Base-by-base conservation (phyloP, 2,329 filamentous ascomycete species). In the Cladophialophora chaetospira region DNA sequence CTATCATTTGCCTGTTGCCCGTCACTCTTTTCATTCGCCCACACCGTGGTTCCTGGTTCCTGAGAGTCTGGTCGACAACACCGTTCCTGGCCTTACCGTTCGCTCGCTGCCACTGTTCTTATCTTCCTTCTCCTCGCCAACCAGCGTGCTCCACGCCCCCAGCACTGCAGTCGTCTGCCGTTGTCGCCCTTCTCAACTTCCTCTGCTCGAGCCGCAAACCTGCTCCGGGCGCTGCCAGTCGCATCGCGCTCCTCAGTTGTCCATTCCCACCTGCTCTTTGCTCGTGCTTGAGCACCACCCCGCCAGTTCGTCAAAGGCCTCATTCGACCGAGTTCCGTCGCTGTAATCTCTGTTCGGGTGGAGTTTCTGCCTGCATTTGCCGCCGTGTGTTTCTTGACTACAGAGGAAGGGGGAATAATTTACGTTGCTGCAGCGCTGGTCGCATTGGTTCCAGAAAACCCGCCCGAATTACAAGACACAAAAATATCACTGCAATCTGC, bases 11-110 rank as follows among this genome's bases (percentile, higher is more conserved):
- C 36, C 43, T 3, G 48, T 47, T 33, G 33, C 29, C 58, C 9
- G 23, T 44, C 50, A 35, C 31, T 43, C 45, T 35, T 46, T 45
- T 50, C 55, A 61, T 58, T 61, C 51, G 59, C 33, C 42, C 58
- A 46, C 35, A 38, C 29, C 25, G 25, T 25, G 23, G 59, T 61
- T 53, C 55, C 55, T 58, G 55, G 59, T 61, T 61, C 59, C 59
- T 58, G 55, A 49, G 36, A 47, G 46, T 48, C 47, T 49, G 42
- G 26, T 38, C 21, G 48, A 31, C 36, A 58, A 53, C 44, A 48
- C 17, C 49, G 25, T 23, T 38, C 26, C 52, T 56, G 45, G 53
- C 55, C 47, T 46, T 47, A 46, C 53, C 21, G 55, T 55, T 59
- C 42, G 47, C 40, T 43, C 50, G 40, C 26, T 49, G 25, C 29